phyloP scores from a whole-genome alignment of 768 basidiomycete species.

The Suillus cothurnatus region DNA sequence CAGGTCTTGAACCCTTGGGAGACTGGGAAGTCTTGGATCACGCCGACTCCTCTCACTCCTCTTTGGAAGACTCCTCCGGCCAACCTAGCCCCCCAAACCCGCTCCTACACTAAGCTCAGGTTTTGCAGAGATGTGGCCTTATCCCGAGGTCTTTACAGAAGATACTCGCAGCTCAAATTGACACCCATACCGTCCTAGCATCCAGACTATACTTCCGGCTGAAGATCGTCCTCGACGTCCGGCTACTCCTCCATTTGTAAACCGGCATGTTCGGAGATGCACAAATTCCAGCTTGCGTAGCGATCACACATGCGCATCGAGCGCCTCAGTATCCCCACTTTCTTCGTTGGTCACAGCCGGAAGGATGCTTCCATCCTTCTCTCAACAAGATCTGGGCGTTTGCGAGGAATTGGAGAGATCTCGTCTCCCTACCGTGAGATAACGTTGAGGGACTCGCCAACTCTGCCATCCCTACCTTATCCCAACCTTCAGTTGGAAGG shows the following conservation, averaged over 20 bases:
- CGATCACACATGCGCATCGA: constrained; percentile 29
- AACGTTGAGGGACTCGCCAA: constrained; percentile 3
- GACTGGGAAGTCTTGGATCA: constrained; percentile 37
- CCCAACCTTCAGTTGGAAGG: constrained; percentile 3
- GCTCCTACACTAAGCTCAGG: constrained; percentile 5
- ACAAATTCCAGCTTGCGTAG: constrained; percentile 33
- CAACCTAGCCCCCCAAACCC: constrained; percentile 24
- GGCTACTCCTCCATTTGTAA: constrained; percentile 35
- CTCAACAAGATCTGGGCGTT: too few species aligned
- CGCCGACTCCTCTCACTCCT: constrained; percentile 29
- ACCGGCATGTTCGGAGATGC: constrained; percentile 35
- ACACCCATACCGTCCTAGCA: constrained; percentile 2
- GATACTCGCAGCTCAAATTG: not conserved
- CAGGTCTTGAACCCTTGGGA: constrained; percentile 32
- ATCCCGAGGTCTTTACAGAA: not conserved
- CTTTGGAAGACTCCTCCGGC: constrained; percentile 22
- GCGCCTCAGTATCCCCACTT: constrained; percentile 35
- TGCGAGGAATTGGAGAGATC: too few species aligned
- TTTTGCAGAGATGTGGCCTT: constrained; percentile 1
- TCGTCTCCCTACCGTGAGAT: constrained; percentile 25
- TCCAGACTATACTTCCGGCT: not conserved
- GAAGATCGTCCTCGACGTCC: constrained; percentile 18
- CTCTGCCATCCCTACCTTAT: too few species aligned
- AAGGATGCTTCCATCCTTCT: too few species aligned
- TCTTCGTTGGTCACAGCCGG: too few species aligned